Percentiles rank a stretch among this genome's conserved stretches.
phyloP scores from a whole-genome alignment of 495 filamentous ascomycete genomes.

The Hyaloscypha bicolor region DNA sequence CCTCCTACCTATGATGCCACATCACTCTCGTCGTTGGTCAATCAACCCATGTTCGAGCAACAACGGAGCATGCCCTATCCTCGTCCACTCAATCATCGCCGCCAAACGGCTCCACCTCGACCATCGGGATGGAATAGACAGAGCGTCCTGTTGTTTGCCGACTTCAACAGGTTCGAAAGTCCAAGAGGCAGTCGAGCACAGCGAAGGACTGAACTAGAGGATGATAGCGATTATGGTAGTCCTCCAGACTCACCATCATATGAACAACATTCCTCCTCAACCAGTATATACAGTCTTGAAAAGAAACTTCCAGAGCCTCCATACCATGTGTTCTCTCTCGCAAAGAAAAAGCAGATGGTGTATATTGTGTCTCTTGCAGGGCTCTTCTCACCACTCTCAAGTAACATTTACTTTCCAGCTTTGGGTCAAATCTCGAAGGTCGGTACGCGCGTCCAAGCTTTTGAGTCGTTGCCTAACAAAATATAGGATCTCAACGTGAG shows the following conservation, averaged over 20 bases:
- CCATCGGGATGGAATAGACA: slow-evolving; percentile 1
- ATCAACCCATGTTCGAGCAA: background rate
- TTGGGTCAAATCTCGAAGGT: slow-evolving; percentile 25
- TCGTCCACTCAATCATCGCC: background rate
- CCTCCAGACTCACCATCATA: background rate
- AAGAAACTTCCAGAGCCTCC: slow-evolving; percentile 22
- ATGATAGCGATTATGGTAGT: slow-evolving; percentile 1
- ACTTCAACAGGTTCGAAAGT: slow-evolving; percentile 13
- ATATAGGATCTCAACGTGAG: slow-evolving; percentile 33
- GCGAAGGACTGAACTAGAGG: background rate
- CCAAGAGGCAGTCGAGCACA: background rate
- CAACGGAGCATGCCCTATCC: background rate
- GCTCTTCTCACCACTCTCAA: slow-evolving; percentile 35
- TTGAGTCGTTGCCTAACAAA: slow-evolving; percentile 24
- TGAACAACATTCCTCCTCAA: background rate
- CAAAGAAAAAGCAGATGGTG: slow-evolving; percentile 41
- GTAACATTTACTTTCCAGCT: slow-evolving; percentile 48
- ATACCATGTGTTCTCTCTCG: slow-evolving; percentile 37
- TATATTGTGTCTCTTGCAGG: slow-evolving; percentile 42
- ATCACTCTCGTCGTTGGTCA: slow-evolving; percentile 16
- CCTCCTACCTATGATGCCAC: slow-evolving; percentile 12
- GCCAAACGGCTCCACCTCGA: background rate
- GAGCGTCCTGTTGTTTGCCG: slow-evolving; percentile 15
- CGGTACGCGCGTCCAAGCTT: background rate
- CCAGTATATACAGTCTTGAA: slow-evolving; percentile 10